Base-by-base conservation (phyloP, 2,329 filamentous ascomycete species). In the Phaeomoniella chlamydospora region DNA sequence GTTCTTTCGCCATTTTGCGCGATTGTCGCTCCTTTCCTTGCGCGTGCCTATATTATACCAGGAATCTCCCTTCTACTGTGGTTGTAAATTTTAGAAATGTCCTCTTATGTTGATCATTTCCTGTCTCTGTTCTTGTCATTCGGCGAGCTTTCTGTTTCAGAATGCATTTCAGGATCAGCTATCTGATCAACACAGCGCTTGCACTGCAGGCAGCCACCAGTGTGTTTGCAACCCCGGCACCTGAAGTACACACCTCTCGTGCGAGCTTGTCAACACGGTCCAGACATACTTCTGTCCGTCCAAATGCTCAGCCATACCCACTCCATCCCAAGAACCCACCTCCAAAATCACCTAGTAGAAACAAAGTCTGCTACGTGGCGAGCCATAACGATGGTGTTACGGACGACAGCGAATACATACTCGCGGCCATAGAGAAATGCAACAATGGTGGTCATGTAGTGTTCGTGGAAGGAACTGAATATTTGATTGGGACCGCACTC, bases 371-470 rank as follows among this genome's bases (percentile, higher is more conserved):
- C 32, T 34, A 34, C 18, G 32, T 34, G 4, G 14, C 16, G 13
- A 34, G 14, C 13, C 32, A 34, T 34, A 18, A 34, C 17, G 32
- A 34, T 17, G 18, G 32, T 18, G 32, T 18, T 6, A 34, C 32
- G 13, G 69, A 73, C 34, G 70, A 73, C 43, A 65, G 66, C 29
- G 40, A 55, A 15, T 53, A 65, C 37, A 68, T 79, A 34, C 44
- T 77, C 5, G 51, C 59, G 1, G 72, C 74, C 0, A 54, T 78
- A 37, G 56, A 73, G 31, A 47, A 62, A 39, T 80, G 75, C 54
- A 80, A 79, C 46, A 56, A 73, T 40, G 74, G 74, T 9, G 76
- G 76, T 5, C 70, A 68, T 10, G 68, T 78, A 4, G 59, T 79
- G 2, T 70, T 80, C 33, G 59, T 65, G 3, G 56, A 59, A 13